Percentiles rank a stretch among this genome's conserved stretches.
These are phyloP conservation scores for Prunus salicina DNA, from an alignment of 306 rosid genomes.

Conservation along the genomic window DNA sequence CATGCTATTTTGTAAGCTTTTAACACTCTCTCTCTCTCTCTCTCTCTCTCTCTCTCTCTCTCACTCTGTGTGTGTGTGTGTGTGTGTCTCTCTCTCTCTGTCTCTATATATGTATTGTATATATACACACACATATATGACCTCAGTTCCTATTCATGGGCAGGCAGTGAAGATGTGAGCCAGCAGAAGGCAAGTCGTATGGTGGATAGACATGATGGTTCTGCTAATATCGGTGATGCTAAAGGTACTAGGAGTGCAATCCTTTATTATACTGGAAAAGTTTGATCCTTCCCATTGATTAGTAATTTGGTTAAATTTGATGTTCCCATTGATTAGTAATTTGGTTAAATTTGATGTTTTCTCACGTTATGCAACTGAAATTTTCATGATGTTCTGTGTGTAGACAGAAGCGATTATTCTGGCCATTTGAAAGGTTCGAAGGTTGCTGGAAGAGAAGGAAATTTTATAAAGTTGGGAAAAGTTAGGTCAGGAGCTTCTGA, in stretches of 20 bases:
- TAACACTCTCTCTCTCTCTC: background rate
- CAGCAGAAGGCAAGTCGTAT: slow-evolving; percentile 39
- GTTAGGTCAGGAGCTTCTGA: slow-evolving; percentile 54
- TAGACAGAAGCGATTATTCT: slow-evolving; percentile 45
- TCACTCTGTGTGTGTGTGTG: too few species aligned
- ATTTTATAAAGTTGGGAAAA: slow-evolving; percentile 70
- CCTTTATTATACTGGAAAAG: background rate
- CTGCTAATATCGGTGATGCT: slow-evolving; percentile 40
- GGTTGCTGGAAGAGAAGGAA: slow-evolving; percentile 67
- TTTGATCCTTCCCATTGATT: too few species aligned
- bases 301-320: too few species aligned
- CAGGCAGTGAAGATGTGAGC: slow-evolving; percentile 50
- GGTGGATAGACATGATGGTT: slow-evolving; percentile 42
- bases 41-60: background rate
- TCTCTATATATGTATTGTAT: too few species aligned
- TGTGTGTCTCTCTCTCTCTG: too few species aligned
- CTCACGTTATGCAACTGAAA: background rate
- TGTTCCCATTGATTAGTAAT: background rate
- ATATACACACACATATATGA: slow-evolving; percentile 1
- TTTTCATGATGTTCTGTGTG: slow-evolving; percentile 19
- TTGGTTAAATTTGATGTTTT: background rate
- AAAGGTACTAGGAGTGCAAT: slow-evolving; percentile 28
- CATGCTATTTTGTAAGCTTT: background rate
- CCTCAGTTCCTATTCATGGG: slow-evolving; percentile 23
- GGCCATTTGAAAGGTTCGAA: slow-evolving; percentile 54